These are phyloP conservation scores for Carex parvula DNA, from an alignment of 176 grass and related monocot species.

Conservation along the genomic window DNA sequence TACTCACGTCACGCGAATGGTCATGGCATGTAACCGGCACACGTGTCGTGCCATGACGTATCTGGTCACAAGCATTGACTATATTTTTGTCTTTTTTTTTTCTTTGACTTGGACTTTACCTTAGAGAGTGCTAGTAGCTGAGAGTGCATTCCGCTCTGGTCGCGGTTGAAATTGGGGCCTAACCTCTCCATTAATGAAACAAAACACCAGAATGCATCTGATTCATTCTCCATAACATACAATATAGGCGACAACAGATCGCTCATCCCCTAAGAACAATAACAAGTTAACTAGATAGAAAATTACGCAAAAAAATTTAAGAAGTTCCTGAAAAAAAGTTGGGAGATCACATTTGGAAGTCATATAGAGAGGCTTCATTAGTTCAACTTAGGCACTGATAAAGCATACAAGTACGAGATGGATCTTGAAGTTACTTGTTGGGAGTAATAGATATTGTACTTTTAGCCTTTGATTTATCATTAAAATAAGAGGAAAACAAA, in stretches of 20 bases:
- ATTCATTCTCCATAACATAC: constrained; percentile 84
- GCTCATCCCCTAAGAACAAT: constrained; percentile 73
- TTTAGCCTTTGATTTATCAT: neutral
- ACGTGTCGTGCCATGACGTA: too few species aligned
- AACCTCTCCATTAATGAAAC: constrained; percentile 87
- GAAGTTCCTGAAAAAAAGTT: neutral
- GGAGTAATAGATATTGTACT: neutral
- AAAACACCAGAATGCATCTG: constrained; percentile 97
- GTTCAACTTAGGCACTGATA: neutral
- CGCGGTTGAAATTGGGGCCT: constrained; percentile 95
- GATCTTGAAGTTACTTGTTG: neutral
- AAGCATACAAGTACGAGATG: neutral
- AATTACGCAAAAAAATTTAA: neutral
- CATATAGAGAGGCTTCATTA: neutral
- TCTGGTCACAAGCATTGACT: neutral
- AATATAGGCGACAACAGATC: constrained; percentile 90
- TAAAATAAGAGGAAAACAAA: neutral
- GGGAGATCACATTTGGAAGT: neutral
- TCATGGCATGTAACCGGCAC: too few species aligned
- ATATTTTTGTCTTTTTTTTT: neutral
- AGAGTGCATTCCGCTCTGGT: constrained; percentile 99
- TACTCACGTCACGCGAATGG: neutral
- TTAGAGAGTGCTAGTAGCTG: constrained; percentile 89
- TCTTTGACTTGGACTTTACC: constrained; percentile 43
- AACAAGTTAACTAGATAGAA: neutral